Evolutionary conservation across 2,329 filamentous ascomycete species (phyloP), one percentile per base, ranked within the genome.

Genomic region (Zalaria obscura): DNA sequence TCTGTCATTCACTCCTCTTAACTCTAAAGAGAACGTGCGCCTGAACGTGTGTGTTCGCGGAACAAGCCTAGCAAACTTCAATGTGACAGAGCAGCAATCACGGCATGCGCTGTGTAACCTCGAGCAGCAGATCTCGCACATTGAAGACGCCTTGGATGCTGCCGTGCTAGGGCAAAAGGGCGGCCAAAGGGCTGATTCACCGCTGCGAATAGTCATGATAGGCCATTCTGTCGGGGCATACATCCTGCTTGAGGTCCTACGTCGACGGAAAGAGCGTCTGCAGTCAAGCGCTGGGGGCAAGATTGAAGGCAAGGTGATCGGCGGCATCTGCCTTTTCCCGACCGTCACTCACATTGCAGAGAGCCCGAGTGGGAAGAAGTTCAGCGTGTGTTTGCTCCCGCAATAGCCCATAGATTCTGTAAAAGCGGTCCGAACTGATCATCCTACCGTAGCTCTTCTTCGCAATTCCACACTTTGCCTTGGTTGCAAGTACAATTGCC

Each of bases 121-220:
- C 4, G 57, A 65, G 45, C 64, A 69, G 26, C 70, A 76, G 50
- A 73, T 76, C 29, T 48, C 61, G 5, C 63, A 67, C 43, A 60
- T 68, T 4, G 65, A 69, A 40, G 49, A 52, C 3, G 61, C 62
- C 25, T 48, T 76, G 2, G 55, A 62, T 10, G 45, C 57, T 1
- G 29, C 29, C 29, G 7, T 18, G 18, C 18, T 2, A 18, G 18
- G 2, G 2, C 18, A 18, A 2, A 18, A 18, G 18, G 18, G 18
- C 18, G 2, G 18, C 18, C 18, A 18, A 2, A 18, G 29, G 7
- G 29, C 29, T 32, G 7, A 3, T 2, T 32, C 29, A 27, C 9
- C 47, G 1, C 18, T 54, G 4, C 46, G 48, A 25, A 53, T 63
- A 1, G 49, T 65, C 5, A 46, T 70, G 5, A 57, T 69, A 37